phyloP scores from a whole-genome alignment of 805 yeast genomes.

The Sugiyamaella chiloensis region DNA sequence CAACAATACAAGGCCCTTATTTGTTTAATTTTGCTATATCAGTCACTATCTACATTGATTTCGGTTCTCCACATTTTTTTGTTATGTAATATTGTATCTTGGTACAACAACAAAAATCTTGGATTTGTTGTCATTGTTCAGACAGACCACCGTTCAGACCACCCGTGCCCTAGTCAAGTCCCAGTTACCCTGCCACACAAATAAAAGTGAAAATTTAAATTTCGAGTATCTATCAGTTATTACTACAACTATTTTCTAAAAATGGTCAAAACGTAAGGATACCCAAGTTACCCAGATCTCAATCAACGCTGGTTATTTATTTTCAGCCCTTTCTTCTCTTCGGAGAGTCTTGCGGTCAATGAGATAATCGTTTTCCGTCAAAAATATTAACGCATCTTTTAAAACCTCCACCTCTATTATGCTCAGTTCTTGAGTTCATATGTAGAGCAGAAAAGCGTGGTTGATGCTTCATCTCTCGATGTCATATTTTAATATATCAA shows the following conservation, averaged over 20 bases:
- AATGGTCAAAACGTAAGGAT: slow-evolving; percentile 9
- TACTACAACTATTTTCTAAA: neutral
- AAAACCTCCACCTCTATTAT: slow-evolving; percentile 7
- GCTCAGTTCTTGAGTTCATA: neutral
- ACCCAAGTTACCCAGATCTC: slow-evolving; percentile 12
- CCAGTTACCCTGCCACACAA: neutral
- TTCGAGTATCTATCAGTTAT: neutral
- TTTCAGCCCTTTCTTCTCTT: slow-evolving; percentile 15
- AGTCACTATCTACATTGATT: too few relatives aligned
- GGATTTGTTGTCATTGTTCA: too few relatives aligned
- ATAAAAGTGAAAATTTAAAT: neutral
- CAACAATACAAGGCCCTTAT: too few relatives aligned
- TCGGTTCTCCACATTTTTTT: too few relatives aligned
- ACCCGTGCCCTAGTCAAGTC: neutral
- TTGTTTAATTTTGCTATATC: too few relatives aligned
- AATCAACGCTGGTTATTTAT: slow-evolving; percentile 3
- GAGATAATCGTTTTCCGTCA: slow-evolving; percentile 3
- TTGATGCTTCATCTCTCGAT: slow-evolving; percentile 11
- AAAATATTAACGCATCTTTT: slow-evolving; percentile 2
- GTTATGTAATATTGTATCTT: too few relatives aligned
- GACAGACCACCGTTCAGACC: too few relatives aligned
- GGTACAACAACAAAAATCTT: too few relatives aligned
- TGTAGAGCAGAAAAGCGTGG: neutral
- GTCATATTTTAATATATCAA: neutral
- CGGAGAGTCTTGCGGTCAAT: slow-evolving; percentile 14